These are phyloP conservation scores for Darksidea phi DNA, from an alignment of 495 filamentous ascomycete genomes.

Conservation along the genomic window DNA sequence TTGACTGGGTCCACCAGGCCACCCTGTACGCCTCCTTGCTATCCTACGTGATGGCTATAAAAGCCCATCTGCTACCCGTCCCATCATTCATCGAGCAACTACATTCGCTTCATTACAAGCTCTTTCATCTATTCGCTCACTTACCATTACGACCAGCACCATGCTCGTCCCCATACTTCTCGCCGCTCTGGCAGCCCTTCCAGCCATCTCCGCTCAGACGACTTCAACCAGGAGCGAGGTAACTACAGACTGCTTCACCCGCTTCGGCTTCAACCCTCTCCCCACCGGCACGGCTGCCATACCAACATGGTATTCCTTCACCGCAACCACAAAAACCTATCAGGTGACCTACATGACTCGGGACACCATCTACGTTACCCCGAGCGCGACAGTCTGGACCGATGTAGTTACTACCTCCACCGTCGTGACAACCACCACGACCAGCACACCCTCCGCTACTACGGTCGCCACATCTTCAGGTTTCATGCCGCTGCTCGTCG, in stretches of 20 bases:
- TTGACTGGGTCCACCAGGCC: too few species aligned
- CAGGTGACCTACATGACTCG: not conserved
- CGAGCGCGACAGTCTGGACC: conserved; percentile 3
- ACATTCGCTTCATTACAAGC: conserved; percentile 13
- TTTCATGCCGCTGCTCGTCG: not conserved
- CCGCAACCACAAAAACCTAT: not conserved
- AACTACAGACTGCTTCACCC: conserved; percentile 4
- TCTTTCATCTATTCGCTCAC: not conserved
- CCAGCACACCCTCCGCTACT: not conserved
- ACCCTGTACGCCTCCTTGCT: too few species aligned
- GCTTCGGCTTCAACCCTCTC: not conserved
- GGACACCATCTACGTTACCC: conserved; percentile 12
- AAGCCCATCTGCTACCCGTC: not conserved
- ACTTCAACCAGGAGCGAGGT: not conserved
- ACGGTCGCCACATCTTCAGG: not conserved
- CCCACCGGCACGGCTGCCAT: not conserved
- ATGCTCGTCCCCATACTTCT: conserved; percentile 2
- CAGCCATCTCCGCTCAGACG: conserved; percentile 4
- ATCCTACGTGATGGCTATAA: not conserved
- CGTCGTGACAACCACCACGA: not conserved
- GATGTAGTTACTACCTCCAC: not conserved
- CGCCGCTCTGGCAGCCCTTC: conserved; percentile 2
- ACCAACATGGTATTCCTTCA: conserved; percentile 12
- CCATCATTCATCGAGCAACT: conserved; percentile 7
- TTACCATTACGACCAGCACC: not conserved